phyloP scores from a whole-genome alignment of 2,329 filamentous ascomycete genomes.

The Alternaria atra region DNA sequence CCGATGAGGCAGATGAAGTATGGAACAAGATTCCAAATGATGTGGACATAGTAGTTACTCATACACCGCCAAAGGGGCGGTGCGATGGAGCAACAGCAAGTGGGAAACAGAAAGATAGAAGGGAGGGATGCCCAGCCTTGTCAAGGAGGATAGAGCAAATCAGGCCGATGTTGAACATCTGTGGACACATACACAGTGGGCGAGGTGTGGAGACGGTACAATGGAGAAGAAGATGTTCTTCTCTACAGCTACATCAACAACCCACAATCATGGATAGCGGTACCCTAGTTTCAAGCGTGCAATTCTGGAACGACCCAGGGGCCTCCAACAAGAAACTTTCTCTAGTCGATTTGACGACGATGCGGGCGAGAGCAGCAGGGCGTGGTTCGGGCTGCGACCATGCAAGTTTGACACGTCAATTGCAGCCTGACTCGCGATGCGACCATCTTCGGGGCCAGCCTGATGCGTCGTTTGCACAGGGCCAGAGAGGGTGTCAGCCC shows the following conservation, averaged over 20 bases:
- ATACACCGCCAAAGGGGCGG: conserved; percentile 71
- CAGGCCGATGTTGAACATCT: conserved; percentile 71
- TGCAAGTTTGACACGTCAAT: conserved; percentile 40
- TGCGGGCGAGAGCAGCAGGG: conserved; percentile 46
- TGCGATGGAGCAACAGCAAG: conserved; percentile 56
- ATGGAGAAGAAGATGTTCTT: conserved; percentile 61
- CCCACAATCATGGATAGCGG: conserved; percentile 6
- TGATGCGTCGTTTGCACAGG: conserved; percentile 14
- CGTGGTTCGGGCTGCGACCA: conserved; percentile 41
- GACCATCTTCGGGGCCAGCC: conserved; percentile 28
- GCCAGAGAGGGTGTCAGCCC: conserved; percentile 16
- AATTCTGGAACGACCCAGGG: conserved; percentile 68
- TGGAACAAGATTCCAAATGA: conserved; percentile 71
- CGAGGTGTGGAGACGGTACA: conserved; percentile 69
- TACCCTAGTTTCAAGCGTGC: conserved; percentile 57
- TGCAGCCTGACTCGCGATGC: conserved; percentile 20
- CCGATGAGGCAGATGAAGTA: conserved; percentile 53
- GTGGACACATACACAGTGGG: conserved; percentile 76
- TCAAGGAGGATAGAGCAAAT: conserved; percentile 66
- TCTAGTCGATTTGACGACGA: conserved; percentile 66
- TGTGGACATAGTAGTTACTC: conserved; percentile 73
- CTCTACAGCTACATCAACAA: conserved; percentile 2
- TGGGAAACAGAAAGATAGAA: conserved; percentile 28
- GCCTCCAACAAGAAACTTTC: conserved; percentile 67
- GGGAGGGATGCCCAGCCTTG: conserved; percentile 69